Percentiles rank a stretch among this genome's conserved stretches.
Evolutionary conservation across 2,329 filamentous ascomycete species (phyloP).

Genomic region (Hymenoscyphus fructigenus): DNA sequence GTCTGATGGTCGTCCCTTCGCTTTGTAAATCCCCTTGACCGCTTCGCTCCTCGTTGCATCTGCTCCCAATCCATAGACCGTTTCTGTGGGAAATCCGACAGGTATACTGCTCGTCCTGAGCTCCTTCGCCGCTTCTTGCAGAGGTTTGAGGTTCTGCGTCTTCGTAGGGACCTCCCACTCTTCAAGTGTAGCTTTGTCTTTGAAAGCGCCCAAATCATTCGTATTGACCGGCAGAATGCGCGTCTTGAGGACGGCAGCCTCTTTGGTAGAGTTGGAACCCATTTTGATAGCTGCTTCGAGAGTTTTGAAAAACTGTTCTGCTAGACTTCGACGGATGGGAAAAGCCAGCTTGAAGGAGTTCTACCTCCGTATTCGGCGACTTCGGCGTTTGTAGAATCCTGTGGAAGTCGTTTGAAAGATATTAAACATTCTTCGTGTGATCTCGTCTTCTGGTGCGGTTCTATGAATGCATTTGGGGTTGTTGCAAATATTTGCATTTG

Average conservation of each 20-base stretch:
- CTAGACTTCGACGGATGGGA: slow-evolving; percentile 14
- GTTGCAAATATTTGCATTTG: not conserved
- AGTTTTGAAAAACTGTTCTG: slow-evolving; percentile 15
- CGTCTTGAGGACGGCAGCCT: slow-evolving; percentile 21
- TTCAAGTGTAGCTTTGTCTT: slow-evolving; percentile 28
- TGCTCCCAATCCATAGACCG: slow-evolving; percentile 94
- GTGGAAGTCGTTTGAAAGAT: slow-evolving; percentile 15
- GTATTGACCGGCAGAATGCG: slow-evolving; percentile 28
- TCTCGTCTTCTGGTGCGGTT: not conserved
- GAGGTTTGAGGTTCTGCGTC: slow-evolving; percentile 16
- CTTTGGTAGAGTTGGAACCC: slow-evolving; percentile 22
- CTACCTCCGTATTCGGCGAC: slow-evolving; percentile 26
- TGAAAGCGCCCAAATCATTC: slow-evolving; percentile 28
- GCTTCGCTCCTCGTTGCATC: slow-evolving; percentile 84
- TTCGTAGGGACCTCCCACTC: slow-evolving; percentile 30
- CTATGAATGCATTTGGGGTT: slow-evolving; percentile 16
- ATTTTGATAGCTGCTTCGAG: slow-evolving; percentile 21
- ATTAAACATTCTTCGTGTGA: slow-evolving; percentile 28
- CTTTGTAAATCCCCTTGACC: slow-evolving; percentile 87
- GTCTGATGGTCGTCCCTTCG: slow-evolving; percentile 87
- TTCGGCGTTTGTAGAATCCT: slow-evolving; percentile 32
- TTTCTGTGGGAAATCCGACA: slow-evolving; percentile 96
- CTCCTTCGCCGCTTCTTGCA: slow-evolving; percentile 32
- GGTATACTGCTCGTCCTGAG: slow-evolving; percentile 47
- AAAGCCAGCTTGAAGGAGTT: slow-evolving; percentile 25